Evolutionary conservation across 2,329 filamentous ascomycete genomes (phyloP).

Genomic region (Phialophora verrucosa): DNA sequence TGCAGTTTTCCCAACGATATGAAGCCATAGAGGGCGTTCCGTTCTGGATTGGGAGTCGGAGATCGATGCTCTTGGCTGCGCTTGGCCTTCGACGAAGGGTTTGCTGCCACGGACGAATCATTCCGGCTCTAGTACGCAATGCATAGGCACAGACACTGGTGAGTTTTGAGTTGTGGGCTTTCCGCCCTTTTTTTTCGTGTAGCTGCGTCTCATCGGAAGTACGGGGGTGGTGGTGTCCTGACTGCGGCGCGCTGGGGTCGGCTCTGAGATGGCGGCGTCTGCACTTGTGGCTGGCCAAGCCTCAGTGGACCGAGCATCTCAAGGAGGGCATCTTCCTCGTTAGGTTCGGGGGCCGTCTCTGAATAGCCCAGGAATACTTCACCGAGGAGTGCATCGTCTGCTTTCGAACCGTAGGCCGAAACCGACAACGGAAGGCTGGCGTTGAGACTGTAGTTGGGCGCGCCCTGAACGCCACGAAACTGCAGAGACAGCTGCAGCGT

Average conservation of each 20-base stretch:
- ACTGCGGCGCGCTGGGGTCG: not conserved
- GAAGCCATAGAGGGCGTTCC: not conserved
- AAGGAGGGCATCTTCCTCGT: conserved; percentile 16
- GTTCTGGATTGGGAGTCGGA: not conserved
- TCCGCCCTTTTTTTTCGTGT: not conserved
- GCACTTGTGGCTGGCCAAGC: not conserved
- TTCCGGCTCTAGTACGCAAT: not conserved
- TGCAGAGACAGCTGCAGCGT: conserved; percentile 25
- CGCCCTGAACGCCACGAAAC: conserved; percentile 30
- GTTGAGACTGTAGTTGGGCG: conserved; percentile 29
- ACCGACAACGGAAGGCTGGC: conserved; percentile 24
- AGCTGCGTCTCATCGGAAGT: conserved; percentile 29
- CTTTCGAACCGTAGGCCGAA: conserved; percentile 9
- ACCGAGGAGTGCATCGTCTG: conserved; percentile 18
- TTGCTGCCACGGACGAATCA: not conserved
- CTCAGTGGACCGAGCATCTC: conserved; percentile 1
- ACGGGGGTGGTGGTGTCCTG: conserved; percentile 31
- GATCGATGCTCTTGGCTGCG: not conserved
- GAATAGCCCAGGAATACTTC: conserved; percentile 13
- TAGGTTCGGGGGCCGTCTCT: conserved; percentile 13
- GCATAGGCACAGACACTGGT: not conserved
- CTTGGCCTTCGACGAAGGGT: not conserved
- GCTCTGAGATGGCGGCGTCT: conserved; percentile 1
- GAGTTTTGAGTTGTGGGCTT: not conserved
- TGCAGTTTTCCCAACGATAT: not conserved